Evolutionary conservation across 2,329 filamentous ascomycete genomes (phyloP).

Genomic region (Phyllosticta citriasiana): DNA sequence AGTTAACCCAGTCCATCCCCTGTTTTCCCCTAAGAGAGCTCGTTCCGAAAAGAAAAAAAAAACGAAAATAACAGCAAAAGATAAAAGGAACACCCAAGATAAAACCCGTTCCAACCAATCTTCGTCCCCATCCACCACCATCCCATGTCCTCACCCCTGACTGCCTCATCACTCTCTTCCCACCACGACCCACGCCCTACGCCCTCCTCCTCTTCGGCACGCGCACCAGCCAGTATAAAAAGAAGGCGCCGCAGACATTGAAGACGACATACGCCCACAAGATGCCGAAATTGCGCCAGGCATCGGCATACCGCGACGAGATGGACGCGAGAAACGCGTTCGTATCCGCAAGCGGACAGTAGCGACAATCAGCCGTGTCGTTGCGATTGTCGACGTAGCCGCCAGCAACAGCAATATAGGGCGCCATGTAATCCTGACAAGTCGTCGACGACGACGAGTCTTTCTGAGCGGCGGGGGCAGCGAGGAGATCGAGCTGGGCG

Average conservation of each 20-base stretch:
- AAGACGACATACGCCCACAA: slow-evolving; percentile 38
- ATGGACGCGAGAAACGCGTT: slow-evolving; percentile 27
- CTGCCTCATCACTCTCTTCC: background rate
- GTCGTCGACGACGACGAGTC: slow-evolving; percentile 24
- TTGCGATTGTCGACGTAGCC: slow-evolving; percentile 28
- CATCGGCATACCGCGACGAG: slow-evolving; percentile 26
- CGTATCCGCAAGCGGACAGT: slow-evolving; percentile 26
- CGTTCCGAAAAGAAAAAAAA: background rate
- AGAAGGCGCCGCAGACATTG: slow-evolving; percentile 34
- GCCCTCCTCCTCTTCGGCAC: slow-evolving; percentile 33
- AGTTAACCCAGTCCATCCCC: no score
- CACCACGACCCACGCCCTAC: background rate
- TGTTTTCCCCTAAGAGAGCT: no score
- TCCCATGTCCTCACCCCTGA: background rate
- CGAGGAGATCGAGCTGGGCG: slow-evolving; percentile 22
- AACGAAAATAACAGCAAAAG: background rate
- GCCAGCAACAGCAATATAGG: slow-evolving; percentile 34
- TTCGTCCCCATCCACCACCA: background rate
- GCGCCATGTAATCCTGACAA: slow-evolving; percentile 48
- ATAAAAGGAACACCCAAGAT: background rate
- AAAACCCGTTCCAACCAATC: background rate
- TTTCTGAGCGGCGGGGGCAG: background rate
- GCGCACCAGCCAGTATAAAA: slow-evolving; percentile 39
- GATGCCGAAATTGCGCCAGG: slow-evolving; percentile 41
- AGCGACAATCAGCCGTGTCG: slow-evolving; percentile 22